These are phyloP conservation scores for Fomitopsis pinicola DNA, from an alignment of 1,284 basidiomycete species.

Conservation along the genomic window DNA sequence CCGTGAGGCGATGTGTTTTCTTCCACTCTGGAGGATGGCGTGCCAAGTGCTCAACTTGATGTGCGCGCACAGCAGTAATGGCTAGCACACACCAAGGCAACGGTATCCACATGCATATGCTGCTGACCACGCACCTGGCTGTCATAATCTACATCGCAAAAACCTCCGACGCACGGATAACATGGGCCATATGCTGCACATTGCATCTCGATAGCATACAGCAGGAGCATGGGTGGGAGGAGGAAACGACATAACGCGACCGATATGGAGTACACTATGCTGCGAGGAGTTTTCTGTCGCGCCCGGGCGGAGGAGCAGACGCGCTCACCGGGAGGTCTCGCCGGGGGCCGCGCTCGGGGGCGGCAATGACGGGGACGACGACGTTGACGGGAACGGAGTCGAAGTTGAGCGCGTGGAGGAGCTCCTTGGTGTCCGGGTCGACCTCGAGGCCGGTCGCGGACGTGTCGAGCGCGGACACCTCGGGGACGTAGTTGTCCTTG, in stretches of 20 bases:
- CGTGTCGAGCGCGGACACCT: slow-evolving; percentile 91
- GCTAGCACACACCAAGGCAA: no score
- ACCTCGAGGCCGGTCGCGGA: slow-evolving; percentile 74
- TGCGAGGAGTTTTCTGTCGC: neutral
- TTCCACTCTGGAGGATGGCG: no score
- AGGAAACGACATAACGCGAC: neutral
- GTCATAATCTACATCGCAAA: no score
- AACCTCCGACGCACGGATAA: no score
- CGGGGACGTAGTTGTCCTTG: slow-evolving; percentile 98
- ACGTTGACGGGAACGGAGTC: slow-evolving; percentile 80
- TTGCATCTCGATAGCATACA: neutral
- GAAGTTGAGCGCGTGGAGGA: slow-evolving; percentile 88
- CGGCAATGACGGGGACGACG: slow-evolving; percentile 61
- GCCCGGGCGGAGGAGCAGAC: slow-evolving; percentile 1
- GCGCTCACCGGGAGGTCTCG: slow-evolving; percentile 53
- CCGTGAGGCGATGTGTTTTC: no score
- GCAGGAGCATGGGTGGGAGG: neutral
- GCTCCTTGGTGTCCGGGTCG: slow-evolving; percentile 91
- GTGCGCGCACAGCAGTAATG: no score
- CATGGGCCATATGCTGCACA: neutral
- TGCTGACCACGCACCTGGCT: no score
- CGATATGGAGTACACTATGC: neutral
- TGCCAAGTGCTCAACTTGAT: no score
- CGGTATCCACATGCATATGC: no score
- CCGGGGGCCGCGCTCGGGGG: slow-evolving; percentile 69